Conservation (phyloP, 108 stramenopile genomes). For the Cyclotella sp. region DNA sequence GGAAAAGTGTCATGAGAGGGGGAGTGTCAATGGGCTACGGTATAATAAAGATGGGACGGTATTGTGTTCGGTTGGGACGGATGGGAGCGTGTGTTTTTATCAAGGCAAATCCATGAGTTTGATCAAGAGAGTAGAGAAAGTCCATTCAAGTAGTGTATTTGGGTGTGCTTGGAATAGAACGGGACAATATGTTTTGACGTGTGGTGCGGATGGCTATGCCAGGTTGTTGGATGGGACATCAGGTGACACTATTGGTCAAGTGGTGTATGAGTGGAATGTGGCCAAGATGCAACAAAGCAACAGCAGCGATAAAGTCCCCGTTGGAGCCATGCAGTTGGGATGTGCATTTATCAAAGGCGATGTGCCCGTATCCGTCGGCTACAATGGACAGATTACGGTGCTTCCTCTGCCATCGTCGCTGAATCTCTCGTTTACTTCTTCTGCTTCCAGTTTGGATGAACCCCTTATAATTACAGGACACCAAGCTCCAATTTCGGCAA, state of each 20-base stretch:
- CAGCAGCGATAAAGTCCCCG: constrained; percentile 58
- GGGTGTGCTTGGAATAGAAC: constrained; percentile 82
- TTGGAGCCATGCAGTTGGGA: constrained; percentile 79
- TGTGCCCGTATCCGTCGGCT: constrained; percentile 74
- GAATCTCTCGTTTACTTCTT: constrained; percentile 14
- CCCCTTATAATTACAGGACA: constrained; percentile 78
- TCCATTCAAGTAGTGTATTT: constrained; percentile 89
- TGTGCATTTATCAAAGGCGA: constrained; percentile 73
- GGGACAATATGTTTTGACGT: constrained; percentile 81
- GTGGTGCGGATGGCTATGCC: constrained; percentile 93
- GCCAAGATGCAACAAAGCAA: constrained; percentile 53
- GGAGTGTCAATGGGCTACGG: constrained; percentile 82
- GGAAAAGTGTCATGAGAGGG: constrained; percentile 69
- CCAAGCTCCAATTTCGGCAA: constrained; percentile 79
- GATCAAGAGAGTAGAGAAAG: constrained; percentile 54
- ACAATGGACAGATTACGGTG: constrained; percentile 87
- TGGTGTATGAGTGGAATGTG: constrained; percentile 69
- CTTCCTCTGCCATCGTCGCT: constrained; percentile 54
- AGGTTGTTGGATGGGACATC: constrained; percentile 68
- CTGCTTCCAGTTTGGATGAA: constrained; percentile 24
- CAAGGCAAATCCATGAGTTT: constrained; percentile 77
- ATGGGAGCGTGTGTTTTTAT: constrained; percentile 84
- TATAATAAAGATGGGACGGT: constrained; percentile 83
- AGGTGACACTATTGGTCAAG: constrained; percentile 38
- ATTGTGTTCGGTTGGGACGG: constrained; percentile 81